phyloP scores from a whole-genome alignment of 2,329 filamentous ascomycete genomes.

The Capronia americana region DNA sequence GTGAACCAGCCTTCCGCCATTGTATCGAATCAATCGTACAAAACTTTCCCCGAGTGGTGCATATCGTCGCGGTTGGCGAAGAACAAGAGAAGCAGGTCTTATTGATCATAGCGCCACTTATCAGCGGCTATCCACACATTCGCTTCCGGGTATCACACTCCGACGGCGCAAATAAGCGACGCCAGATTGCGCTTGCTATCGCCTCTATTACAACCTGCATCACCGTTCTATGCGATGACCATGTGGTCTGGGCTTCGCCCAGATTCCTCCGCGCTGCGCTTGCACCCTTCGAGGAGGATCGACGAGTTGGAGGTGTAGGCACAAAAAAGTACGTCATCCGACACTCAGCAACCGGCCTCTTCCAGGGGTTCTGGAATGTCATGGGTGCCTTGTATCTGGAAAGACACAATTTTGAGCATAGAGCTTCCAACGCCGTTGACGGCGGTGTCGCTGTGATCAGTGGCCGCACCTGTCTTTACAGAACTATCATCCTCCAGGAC shows the following conservation, averaged over 20 bases:
- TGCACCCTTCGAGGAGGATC: constrained; percentile 55
- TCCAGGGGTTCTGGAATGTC: constrained; percentile 57
- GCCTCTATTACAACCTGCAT: constrained; percentile 49
- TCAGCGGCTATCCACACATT: constrained; percentile 18
- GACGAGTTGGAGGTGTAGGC: constrained; percentile 60
- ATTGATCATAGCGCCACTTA: constrained; percentile 12
- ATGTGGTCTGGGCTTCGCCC: constrained; percentile 57
- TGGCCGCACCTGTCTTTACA: constrained; percentile 61
- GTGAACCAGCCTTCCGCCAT: constrained; percentile 49
- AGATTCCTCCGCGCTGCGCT: constrained; percentile 53
- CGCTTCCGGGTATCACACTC: constrained; percentile 44
- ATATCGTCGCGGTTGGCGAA: constrained; percentile 56
- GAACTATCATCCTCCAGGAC: constrained; percentile 58
- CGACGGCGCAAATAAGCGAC: constrained; percentile 55
- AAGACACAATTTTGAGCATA: constrained; percentile 68
- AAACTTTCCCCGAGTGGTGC: constrained; percentile 49
- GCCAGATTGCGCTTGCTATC: constrained; percentile 55
- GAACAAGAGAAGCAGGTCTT: constrained; percentile 27
- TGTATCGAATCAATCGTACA: constrained; percentile 51
- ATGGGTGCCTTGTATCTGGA: constrained; percentile 65
- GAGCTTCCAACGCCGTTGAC: constrained; percentile 62
- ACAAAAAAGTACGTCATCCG: constrained; percentile 63
- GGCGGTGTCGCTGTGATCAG: constrained; percentile 66
- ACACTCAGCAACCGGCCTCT: constrained; percentile 36
- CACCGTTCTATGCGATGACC: constrained; percentile 59